Evolutionary conservation across 495 filamentous ascomycete genomes (phyloP).

Genomic region (Sporormia fimetaria): DNA sequence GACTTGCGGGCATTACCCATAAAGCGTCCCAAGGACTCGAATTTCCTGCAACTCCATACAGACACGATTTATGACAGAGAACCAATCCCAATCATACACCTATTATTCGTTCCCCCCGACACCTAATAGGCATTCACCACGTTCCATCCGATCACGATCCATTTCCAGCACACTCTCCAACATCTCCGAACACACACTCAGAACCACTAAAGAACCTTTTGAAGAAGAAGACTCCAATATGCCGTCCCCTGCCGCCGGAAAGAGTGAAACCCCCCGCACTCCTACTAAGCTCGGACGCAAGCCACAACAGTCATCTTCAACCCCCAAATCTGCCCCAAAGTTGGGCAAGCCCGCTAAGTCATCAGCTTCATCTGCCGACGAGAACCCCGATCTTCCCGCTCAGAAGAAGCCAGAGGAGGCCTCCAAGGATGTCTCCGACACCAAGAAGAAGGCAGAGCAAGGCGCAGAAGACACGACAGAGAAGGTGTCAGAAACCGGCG

Average conservation of each 20-base stretch:
- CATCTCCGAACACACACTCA: constrained; percentile 15
- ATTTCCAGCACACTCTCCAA: constrained; percentile 30
- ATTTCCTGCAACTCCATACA: no score
- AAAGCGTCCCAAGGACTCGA: no score
- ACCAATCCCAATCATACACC: constrained; percentile 37
- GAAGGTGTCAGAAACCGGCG: no score
- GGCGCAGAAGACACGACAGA: constrained; percentile 21
- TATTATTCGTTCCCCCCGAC: constrained; percentile 44
- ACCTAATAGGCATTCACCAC: constrained; percentile 36
- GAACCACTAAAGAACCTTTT: constrained; percentile 16
- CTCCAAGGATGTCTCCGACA: constrained; percentile 2
- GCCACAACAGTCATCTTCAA: constrained; percentile 25
- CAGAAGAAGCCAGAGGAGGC: constrained; percentile 25
- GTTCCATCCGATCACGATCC: constrained; percentile 24
- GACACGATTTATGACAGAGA: constrained; percentile 40
- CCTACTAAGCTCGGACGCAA: constrained; percentile 43
- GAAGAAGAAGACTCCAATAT: constrained; percentile 29
- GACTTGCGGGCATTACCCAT: no score
- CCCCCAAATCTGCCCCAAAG: constrained; percentile 34
- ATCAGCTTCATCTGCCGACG: no score
- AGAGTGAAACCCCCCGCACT: constrained; percentile 36
- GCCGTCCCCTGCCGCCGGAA: constrained; percentile 40
- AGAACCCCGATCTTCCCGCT: constrained; percentile 31
- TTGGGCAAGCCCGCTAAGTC: constrained; percentile 31
- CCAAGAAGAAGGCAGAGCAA: constrained; percentile 1